A percentile compares a stretch with the other conserved stretches of the same genome.
Conservation (phyloP, 148 eudicot genomes). For the Suaeda aralocaspica region DNA sequence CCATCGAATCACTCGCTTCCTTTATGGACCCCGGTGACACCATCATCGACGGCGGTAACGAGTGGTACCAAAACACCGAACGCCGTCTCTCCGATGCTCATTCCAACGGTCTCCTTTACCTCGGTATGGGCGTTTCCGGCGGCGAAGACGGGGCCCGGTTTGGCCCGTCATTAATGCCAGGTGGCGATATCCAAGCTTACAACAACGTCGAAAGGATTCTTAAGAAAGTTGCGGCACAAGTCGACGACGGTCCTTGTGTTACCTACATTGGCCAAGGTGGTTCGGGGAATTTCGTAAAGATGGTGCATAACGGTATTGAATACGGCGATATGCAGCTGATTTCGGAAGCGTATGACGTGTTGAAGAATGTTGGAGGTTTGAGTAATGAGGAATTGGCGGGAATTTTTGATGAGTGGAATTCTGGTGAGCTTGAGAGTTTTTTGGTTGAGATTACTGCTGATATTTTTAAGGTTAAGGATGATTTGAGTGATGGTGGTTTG, state of each 20-base stretch:
- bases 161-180: slow-evolving; percentile 81
- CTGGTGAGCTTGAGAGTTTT: slow-evolving; percentile 75
- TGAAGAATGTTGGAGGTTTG: slow-evolving; percentile 62
- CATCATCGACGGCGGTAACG: slow-evolving; percentile 82
- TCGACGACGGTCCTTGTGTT: slow-evolving; percentile 85
- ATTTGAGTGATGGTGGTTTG: slow-evolving; percentile 49
- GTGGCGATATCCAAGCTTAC: slow-evolving; percentile 61
- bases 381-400: slow-evolving; percentile 56
- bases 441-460: slow-evolving; percentile 76
- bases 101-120: slow-evolving; percentile 40
- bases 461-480: slow-evolving; percentile 69
- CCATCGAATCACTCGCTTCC: slow-evolving; percentile 51
- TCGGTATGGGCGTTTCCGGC: slow-evolving; percentile 87
- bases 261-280: slow-evolving; percentile 87
- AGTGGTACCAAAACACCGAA: slow-evolving; percentile 82
- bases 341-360: slow-evolving; percentile 74
- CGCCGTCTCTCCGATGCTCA: slow-evolving; percentile 46
- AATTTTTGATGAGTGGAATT: slow-evolving; percentile 74
- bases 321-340: slow-evolving; percentile 90
- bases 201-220: slow-evolving; percentile 40
- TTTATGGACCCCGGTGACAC: slow-evolving; percentile 69
- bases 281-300: slow-evolving; percentile 75
- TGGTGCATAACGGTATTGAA: slow-evolving; percentile 90
- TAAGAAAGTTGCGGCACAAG: slow-evolving; percentile 72
- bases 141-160: slow-evolving; percentile 75